Percentiles rank a stretch among this genome's conserved stretches.
These are phyloP conservation scores for Elongisporangium senticosum DNA, from an alignment of 352 stramenopile genomes.

Conservation along the genomic window DNA sequence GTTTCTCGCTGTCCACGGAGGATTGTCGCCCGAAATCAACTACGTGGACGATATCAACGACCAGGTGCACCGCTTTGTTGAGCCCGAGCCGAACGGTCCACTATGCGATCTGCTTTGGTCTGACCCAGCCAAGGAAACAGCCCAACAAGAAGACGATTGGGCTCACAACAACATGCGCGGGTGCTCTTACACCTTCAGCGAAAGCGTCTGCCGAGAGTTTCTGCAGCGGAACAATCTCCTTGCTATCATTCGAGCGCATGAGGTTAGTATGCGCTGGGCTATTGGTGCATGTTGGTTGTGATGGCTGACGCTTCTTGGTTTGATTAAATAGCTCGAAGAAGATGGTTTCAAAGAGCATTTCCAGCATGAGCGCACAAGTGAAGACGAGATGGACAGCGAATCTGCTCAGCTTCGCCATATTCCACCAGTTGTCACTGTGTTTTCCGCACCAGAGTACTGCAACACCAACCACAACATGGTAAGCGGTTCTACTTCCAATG, in stretches of 20 bases:
- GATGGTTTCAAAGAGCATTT: slow-evolving; percentile 77
- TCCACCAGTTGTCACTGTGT: slow-evolving; percentile 69
- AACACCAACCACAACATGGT: slow-evolving; percentile 78
- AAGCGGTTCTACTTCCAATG: slow-evolving; percentile 1
- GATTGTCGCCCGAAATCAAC: slow-evolving; percentile 63
- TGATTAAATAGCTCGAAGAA: slow-evolving; percentile 41
- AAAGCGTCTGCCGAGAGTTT: slow-evolving; percentile 56
- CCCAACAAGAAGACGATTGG: slow-evolving; percentile 40
- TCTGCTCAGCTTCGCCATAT: slow-evolving; percentile 16
- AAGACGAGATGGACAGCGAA: slow-evolving; percentile 11
- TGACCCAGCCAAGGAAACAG: slow-evolving; percentile 93
- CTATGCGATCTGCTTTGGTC: slow-evolving; percentile 99
- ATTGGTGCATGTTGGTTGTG: background rate
- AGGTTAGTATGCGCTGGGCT: slow-evolving; percentile 17
- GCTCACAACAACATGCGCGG: slow-evolving; percentile 59
- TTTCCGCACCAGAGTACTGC: slow-evolving; percentile 82
- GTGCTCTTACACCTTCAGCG: slow-evolving; percentile 81
- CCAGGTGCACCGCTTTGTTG: slow-evolving; percentile 69
- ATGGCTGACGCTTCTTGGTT: background rate
- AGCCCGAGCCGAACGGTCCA: slow-evolving; percentile 81
- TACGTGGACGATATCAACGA: slow-evolving; percentile 74
- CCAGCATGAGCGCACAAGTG: slow-evolving; percentile 6
- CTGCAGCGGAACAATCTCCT: slow-evolving; percentile 59
- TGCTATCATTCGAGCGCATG: slow-evolving; percentile 71
- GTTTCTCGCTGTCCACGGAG: slow-evolving; percentile 71